Conservation (phyloP, 2,329 filamentous ascomycete species). For the Bimuria novae-zelandiae region DNA sequence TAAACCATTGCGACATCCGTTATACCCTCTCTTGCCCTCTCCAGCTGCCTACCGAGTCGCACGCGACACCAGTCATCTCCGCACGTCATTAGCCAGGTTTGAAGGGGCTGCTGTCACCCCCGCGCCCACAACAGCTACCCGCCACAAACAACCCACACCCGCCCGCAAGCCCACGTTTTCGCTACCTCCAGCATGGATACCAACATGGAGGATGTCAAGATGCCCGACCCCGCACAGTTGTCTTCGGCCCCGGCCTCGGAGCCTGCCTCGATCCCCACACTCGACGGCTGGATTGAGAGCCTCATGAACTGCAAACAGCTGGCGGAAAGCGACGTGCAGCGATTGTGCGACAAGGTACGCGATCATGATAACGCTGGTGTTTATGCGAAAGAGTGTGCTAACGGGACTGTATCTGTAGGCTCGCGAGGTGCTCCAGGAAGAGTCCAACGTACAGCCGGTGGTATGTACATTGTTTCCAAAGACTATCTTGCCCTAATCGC, state of each 20-base stretch:
- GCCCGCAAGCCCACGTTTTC: conserved; percentile 25
- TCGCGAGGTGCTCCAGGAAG: conserved; percentile 92
- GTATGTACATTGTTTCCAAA: conserved; percentile 59
- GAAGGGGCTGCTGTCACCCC: conserved; percentile 42
- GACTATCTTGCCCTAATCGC: conserved; percentile 19
- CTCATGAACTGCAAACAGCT: conserved; percentile 99
- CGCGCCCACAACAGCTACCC: conserved; percentile 34
- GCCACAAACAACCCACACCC: conserved; percentile 33
- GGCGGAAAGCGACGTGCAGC: conserved; percentile 89
- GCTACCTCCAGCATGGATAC: conserved; percentile 75
- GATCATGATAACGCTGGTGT: not conserved
- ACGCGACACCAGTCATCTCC: conserved; percentile 14
- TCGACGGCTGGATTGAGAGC: conserved; percentile 98
- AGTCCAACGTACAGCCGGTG: conserved; percentile 98
- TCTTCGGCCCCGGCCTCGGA: conserved; percentile 71
- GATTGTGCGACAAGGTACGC: conserved; percentile 91
- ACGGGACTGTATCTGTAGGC: conserved; percentile 62
- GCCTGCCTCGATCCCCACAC: conserved; percentile 85
- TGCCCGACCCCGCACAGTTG: conserved; percentile 76
- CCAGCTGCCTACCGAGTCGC: conserved; percentile 10
- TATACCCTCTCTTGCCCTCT: conserved; percentile 1
- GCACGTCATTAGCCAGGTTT: conserved; percentile 47
- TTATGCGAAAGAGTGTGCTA: conserved; percentile 10
- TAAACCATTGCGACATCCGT: conserved; percentile 18
- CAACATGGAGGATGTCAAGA: conserved; percentile 98